Base-by-base conservation (phyloP, 2,329 filamentous ascomycete species). In the Drechslerella dactyloides region DNA sequence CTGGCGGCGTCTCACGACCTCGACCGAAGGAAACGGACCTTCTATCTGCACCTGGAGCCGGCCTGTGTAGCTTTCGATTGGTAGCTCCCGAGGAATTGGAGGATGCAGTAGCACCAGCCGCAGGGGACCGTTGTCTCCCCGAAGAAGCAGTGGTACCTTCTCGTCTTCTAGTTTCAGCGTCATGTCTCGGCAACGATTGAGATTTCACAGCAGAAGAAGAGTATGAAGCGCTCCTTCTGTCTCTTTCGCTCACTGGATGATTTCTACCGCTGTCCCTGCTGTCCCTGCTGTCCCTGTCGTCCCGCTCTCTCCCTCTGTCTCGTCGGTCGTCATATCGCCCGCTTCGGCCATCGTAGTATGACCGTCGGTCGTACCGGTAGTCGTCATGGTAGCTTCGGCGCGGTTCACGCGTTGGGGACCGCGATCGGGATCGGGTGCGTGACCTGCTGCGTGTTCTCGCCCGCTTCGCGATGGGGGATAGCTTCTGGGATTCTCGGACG, bases 161-260 rank as follows among this genome's bases (percentile, higher is more conserved):
- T 60, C 68, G 68, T 85, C 86, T 82, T 81, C 82, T 82, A 85
- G 81, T 83, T 87, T 90, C 89, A 89, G 87, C 83, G 83, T 88
- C 82, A 82, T 84, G 79, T 84, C 82, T 87, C 80, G 82, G 52
- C 46, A 80, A 82, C 81, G 79, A 81, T 81, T 84, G 84, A 83
- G 68, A 61, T 72, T 72, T 72, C 44, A 51, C 68, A 48, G 44
- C 44, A 58, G 68, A 72, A 61, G 68, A 84, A 82, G 81, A 82
- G 81, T 84, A 82, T 82, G 82, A 83, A 82, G 83, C 82, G 80
- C 83, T 82, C 81, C 83, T 63, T 60, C 68, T 68, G 53, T 68
- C 84, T 83, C 84, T 84, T 82, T 85, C 87, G 82, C 84, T 87
- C 84, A 84, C 84, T 83, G 83, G 84, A 81, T 84, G 82, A 81